These are phyloP conservation scores for Cryphonectria parasitica DNA, from an alignment of 2,329 filamentous ascomycete genomes.

Conservation along the genomic window DNA sequence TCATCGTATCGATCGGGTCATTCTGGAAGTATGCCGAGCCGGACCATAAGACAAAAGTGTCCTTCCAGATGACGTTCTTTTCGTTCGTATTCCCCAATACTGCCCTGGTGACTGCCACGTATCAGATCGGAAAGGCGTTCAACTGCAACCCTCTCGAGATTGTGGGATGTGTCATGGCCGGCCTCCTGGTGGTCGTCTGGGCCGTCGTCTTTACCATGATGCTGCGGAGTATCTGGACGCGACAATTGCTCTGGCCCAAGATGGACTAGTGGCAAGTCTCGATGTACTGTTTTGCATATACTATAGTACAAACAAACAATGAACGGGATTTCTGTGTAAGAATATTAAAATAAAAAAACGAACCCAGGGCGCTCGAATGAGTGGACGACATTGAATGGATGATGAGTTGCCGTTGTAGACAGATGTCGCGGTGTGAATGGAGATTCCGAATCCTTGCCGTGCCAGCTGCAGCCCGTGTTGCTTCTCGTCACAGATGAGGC, in stretches of 20 bases:
- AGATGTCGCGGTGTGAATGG: background rate
- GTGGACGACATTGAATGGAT: background rate
- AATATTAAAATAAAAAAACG: no score
- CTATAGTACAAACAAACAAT: background rate
- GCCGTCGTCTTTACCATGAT: constrained; percentile 70
- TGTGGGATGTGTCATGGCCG: constrained; percentile 69
- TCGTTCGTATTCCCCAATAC: constrained; percentile 84
- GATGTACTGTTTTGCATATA: background rate
- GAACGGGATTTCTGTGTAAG: background rate
- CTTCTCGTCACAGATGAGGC: background rate
- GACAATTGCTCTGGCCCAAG: constrained; percentile 54
- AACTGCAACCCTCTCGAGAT: constrained; percentile 64
- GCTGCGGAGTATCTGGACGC: constrained; percentile 67
- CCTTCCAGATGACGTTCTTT: constrained; percentile 86
- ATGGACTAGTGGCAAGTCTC: constrained; percentile 16
- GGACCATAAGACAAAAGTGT: constrained; percentile 57
- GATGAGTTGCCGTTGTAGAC: background rate
- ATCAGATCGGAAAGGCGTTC: constrained; percentile 68
- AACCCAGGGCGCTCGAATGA: background rate
- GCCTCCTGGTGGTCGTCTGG: constrained; percentile 70
- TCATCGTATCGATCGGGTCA: constrained; percentile 76
- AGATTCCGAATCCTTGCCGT: background rate
- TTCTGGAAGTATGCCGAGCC: constrained; percentile 67
- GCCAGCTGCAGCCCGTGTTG: background rate
- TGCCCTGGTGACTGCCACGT: constrained; percentile 72